Evolutionary conservation across 257 asterid genomes (phyloP), one percentile per base, ranked within the genome.

Genomic region (Penstemon newberryi): DNA sequence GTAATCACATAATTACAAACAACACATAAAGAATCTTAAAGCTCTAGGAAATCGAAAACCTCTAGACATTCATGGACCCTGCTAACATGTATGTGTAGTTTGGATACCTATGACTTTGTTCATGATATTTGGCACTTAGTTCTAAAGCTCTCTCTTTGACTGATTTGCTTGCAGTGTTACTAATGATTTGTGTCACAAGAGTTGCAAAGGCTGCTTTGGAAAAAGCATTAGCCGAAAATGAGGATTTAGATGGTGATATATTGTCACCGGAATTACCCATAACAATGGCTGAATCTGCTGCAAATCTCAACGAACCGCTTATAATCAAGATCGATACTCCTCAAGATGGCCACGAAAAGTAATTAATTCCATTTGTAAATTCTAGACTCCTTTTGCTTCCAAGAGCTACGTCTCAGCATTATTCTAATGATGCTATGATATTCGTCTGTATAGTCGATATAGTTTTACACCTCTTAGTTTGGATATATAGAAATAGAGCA

Each of bases 161-260:
- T 74, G 69, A 40, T 52, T 67, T 66, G 39, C 72, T 75, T 75
- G 86, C 90, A 92, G 98, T 71, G 65, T 4, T 80, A 49, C 69
- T 90, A 62, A 76, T 93, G 4, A 70, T 83, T 40, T 88, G 92
- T 45, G 89, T 90, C 25, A 87, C 80, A 6, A 83, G 84, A 78
- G 97, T 90, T 43, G 96, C 97, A 38, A 88, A 84, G 78, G 77
- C 86, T 40, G 92, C 97, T 66, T 70, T 90, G 57, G 96, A 88
- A 3, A 90, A 84, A 66, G 96, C 97, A 6, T 83, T 90, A 79
- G 94, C 92, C 37, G 96, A 88, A 75, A 88, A 83, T 8, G 89
- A 82, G 79, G 89, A 83, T 52, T 41, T 65, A 44, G 85, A 82
- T 6, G 82, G 71, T 5, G 78, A 74, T 60, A 46, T 44, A 45